phyloP scores from a whole-genome alignment of 768 basidiomycete genomes.

The Naganishia onofrii region DNA sequence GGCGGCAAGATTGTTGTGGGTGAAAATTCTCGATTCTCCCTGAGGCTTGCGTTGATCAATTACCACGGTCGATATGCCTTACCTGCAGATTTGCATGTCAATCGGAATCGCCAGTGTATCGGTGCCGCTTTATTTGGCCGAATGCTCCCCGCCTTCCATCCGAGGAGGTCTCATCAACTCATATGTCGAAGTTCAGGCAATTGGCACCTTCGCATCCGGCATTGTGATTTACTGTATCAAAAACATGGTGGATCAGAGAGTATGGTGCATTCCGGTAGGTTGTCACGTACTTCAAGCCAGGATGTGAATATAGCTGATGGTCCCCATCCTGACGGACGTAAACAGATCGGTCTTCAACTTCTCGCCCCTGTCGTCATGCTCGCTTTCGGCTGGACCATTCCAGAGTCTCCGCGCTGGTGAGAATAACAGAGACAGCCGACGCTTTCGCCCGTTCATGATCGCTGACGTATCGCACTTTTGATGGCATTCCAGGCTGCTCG shows the following conservation, averaged over 20 bases:
- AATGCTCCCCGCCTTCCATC: slow-evolving; percentile 14
- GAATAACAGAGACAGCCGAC: too few species aligned
- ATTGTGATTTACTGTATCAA: slow-evolving; percentile 1
- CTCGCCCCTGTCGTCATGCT: slow-evolving; percentile 25
- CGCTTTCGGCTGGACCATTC: slow-evolving; percentile 20
- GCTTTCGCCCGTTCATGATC: too few species aligned
- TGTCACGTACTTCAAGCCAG: too few species aligned
- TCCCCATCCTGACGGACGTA: too few species aligned
- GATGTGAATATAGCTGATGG: too few species aligned
- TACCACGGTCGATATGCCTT: too few species aligned
- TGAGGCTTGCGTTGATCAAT: too few species aligned
- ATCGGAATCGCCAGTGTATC: slow-evolving; percentile 28
- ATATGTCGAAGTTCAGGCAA: slow-evolving; percentile 18
- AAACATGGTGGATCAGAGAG: background rate
- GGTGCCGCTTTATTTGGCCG: slow-evolving; percentile 24
- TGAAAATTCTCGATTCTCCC: too few species aligned
- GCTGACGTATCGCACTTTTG: too few species aligned
- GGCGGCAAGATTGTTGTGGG: slow-evolving; percentile 29
- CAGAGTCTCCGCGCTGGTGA: slow-evolving; percentile 30
- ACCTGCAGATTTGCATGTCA: slow-evolving; percentile 9
- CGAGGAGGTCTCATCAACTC: slow-evolving; percentile 23
- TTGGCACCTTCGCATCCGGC: background rate
- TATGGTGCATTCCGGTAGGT: slow-evolving; percentile 4
- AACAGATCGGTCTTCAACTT: slow-evolving; percentile 20
- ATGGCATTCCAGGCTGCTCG: slow-evolving; percentile 21